Evolutionary conservation across 2,329 filamentous ascomycete genomes (phyloP), one percentile per base, ranked within the genome.

Genomic region (Stagonosporopsis cucurbitacearum): DNA sequence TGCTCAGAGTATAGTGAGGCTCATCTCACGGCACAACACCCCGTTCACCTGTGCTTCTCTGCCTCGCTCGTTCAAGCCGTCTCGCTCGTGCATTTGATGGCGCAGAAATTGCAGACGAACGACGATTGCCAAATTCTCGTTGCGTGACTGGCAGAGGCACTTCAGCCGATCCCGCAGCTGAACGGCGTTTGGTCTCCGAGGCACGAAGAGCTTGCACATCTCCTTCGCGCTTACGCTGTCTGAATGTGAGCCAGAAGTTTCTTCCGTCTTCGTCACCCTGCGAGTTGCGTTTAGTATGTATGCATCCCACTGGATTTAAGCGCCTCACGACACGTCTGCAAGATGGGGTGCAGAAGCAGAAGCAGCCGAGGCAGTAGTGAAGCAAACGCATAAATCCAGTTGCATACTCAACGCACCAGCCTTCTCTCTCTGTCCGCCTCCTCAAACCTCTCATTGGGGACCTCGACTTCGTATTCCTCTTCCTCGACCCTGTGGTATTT

Each of bases 381-480:
- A n/a, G n/a, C 32, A 35, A n/a, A 36, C 17, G 33, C 33, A 19
- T n/a, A 6, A 36, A 36, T 78, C 40, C 62, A 63, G 36, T 33
- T 56, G 50, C 40, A 56, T 64, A 62, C 58, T 69, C 63, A 70
- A 69, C 69, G 67, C 65, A 70, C 67, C 66, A 67, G 67, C 52
- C 55, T 42, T 33, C 58, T 62, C 1, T 69, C 63, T 42, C 58
- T 59, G 6, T 69, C 67, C 17, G 52, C 54, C 1, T 66, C 64
- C 30, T 67, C 63, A 9, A 45, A 52, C 42, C 50, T 56, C 6
- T 50, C 33, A 17, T 73, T 63, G 1, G 74, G 70, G 0, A 80
- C 72, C 56, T 96, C 91, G 22, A 92, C 86, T 69, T 96, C 91
- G 37, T 88, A 87, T 70, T 92, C 89, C 63, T 92, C 90, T 66